A percentile compares a stretch with the other conserved stretches of the same genome.
Conservation (phyloP, 2,329 filamentous ascomycete species). For the Alternaria solani region DNA sequence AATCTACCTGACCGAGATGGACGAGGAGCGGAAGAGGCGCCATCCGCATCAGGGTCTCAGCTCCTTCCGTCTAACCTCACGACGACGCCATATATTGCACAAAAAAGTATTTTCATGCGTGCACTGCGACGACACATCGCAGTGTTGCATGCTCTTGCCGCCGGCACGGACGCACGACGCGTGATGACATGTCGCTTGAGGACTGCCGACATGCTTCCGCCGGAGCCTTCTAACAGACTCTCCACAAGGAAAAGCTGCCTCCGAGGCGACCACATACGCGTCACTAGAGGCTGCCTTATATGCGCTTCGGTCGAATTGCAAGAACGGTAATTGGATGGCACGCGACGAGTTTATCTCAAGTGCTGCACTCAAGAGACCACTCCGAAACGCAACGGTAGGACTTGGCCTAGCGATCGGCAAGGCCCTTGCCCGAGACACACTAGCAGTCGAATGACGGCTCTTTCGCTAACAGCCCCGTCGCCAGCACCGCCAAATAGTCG, state of each 20-base stretch:
- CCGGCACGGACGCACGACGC: background rate
- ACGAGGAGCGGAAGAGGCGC: constrained; percentile 6
- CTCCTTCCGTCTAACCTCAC: background rate
- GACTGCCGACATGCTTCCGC: background rate
- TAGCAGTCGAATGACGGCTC: constrained; percentile 1
- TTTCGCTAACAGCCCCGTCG: constrained; percentile 16
- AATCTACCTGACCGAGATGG: constrained; percentile 5
- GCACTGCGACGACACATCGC: background rate
- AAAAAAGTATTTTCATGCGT: background rate
- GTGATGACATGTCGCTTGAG: background rate
- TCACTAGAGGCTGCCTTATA: background rate
- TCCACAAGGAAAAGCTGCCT: background rate
- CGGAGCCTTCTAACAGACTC: background rate
- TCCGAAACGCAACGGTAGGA: background rate
- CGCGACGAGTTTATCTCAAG: background rate
- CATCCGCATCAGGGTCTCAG: background rate
- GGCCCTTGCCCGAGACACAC: constrained; percentile 10
- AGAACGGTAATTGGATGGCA: background rate
- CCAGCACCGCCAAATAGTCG: constrained; percentile 11
- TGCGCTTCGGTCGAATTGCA: background rate
- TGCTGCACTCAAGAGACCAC: background rate
- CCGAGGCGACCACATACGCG: background rate
- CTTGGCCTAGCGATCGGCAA: constrained; percentile 17
- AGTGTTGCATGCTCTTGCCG: background rate
- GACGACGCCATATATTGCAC: background rate